A percentile compares a stretch with the other conserved stretches of the same genome.
These are phyloP conservation scores for Kewa caespitosa DNA, from an alignment of 179 eudicot species.

Conservation along the genomic window DNA sequence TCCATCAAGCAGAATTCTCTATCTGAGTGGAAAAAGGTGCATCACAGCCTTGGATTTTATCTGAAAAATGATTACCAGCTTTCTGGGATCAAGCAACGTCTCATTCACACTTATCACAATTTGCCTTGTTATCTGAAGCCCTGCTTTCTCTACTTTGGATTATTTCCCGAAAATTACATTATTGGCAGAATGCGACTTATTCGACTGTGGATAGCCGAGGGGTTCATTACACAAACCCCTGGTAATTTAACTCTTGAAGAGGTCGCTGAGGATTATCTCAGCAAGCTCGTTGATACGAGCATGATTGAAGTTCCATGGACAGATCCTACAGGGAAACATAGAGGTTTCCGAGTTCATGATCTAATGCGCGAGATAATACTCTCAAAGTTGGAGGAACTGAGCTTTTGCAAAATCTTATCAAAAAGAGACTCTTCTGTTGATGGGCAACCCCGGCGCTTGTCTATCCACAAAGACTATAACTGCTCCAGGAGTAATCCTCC, in stretches of 20 bases:
- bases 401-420: slow-evolving; percentile 20
- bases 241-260: slow-evolving; percentile 22
- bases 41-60: slow-evolving; percentile 26
- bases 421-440: background rate
- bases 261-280: slow-evolving; percentile 30
- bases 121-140: slow-evolving; percentile 32
- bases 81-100: slow-evolving; percentile 6
- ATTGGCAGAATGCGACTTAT: slow-evolving; percentile 25
- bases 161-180: slow-evolving; percentile 30
- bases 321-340: slow-evolving; percentile 16
- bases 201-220: slow-evolving; percentile 43
- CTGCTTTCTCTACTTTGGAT: slow-evolving; percentile 37
- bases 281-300: slow-evolving; percentile 26
- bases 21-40: slow-evolving; percentile 32
- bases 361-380: slow-evolving; percentile 29
- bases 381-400: slow-evolving; percentile 22
- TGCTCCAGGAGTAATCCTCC: too few species aligned
- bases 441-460: slow-evolving; percentile 15
- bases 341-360: slow-evolving; percentile 23
- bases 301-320: slow-evolving; percentile 22
- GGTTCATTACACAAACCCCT: slow-evolving; percentile 12
- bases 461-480: slow-evolving; percentile 15
- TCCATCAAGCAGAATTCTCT: slow-evolving; percentile 16
- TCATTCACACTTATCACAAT: slow-evolving; percentile 25
- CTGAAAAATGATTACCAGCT: slow-evolving; percentile 12